Evolutionary conservation across 2,329 filamentous ascomycete species (phyloP), one percentile per base, ranked within the genome.

Genomic region (Fusarium sp.): DNA sequence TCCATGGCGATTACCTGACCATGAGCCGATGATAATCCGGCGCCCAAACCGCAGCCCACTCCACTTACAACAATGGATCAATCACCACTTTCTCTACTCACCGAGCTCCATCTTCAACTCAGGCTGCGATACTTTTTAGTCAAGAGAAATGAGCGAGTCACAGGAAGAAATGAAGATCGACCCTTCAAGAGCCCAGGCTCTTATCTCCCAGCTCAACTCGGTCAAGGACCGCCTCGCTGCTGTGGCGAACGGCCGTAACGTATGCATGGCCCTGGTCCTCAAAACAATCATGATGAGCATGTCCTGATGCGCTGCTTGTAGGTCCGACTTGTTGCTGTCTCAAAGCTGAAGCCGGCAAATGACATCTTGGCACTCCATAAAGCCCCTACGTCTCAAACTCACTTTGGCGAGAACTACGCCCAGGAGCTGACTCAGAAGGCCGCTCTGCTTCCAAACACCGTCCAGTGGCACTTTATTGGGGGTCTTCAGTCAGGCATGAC

Each of bases 321-420:
- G 92, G 90, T 96, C 73, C 92, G 97, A 56, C 89, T 99, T 43
- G 95, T 99, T 48, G 96, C 97, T 32, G 97, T 99, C 59, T 98
- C 95, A 45, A 99, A 99, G 84, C 88, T 98, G 76, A 98, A 99
- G 85, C 96, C 97, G 16, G 94, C 92, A 68, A 94, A 94, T 79
- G 97, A 99, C 82, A 93, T 99, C 78, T 88, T 97, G 65, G 93
- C 95, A 34, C 90, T 99, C 1, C 93, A 97, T 84, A 87, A 89
- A 77, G 83, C 87, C 0, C 86, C 88, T 1, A 82, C 85, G 34
- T 83, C 85, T 1, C 94, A 95, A 64, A 77, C 87, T 20, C 94
- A 99, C 84, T 98, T 98, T 82, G 97, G 97, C 78, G 97, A 99
- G 85, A 99, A 99, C 87, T 99, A 99, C 85, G 89, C 93, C 5